phyloP scores from a whole-genome alignment of 1,139 yeast species.

The Candida dubliniensis region DNA sequence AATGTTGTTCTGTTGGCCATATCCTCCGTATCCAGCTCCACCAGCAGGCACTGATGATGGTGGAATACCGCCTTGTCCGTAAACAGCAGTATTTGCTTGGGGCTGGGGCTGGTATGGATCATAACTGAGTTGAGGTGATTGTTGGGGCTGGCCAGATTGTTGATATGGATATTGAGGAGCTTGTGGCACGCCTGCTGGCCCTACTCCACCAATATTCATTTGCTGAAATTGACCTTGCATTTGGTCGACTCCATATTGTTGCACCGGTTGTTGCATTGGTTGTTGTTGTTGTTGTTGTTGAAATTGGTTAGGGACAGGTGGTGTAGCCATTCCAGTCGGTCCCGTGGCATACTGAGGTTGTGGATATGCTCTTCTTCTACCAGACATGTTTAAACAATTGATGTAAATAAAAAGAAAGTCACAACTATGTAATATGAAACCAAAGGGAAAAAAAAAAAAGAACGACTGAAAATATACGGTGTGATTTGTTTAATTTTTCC shows the following conservation, averaged over 20 bases:
- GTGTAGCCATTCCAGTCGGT: constrained; percentile 8
- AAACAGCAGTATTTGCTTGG: constrained; percentile 9
- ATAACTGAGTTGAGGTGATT: constrained; percentile 15
- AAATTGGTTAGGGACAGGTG: constrained; percentile 9
- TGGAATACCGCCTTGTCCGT: constrained; percentile 15
- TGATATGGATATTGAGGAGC: constrained; percentile 7
- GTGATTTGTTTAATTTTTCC: too few relatives aligned
- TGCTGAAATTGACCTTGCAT: constrained; percentile 40
- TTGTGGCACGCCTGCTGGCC: constrained; percentile 10
- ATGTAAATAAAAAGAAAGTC: background rate
- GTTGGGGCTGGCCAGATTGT: constrained; percentile 12
- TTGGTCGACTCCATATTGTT: constrained; percentile 33
- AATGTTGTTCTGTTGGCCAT: constrained; percentile 10
- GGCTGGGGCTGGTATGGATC: constrained; percentile 16
- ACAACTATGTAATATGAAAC: background rate
- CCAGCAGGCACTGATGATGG: constrained; percentile 10
- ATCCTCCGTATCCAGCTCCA: constrained; percentile 15
- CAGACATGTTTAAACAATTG: constrained; percentile 22
- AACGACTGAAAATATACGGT: constrained; percentile 2
- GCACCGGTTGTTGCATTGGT: constrained; percentile 12
- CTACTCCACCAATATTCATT: constrained; percentile 31
- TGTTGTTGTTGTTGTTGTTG: constrained; percentile 14
- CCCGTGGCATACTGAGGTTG: constrained; percentile 56
- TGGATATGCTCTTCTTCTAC: constrained; percentile 64
- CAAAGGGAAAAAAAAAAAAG: background rate